A percentile compares a stretch with the other conserved stretches of the same genome.
Evolutionary conservation across 148 eudicot genomes (phyloP).

Genomic region (Cornus florida): DNA sequence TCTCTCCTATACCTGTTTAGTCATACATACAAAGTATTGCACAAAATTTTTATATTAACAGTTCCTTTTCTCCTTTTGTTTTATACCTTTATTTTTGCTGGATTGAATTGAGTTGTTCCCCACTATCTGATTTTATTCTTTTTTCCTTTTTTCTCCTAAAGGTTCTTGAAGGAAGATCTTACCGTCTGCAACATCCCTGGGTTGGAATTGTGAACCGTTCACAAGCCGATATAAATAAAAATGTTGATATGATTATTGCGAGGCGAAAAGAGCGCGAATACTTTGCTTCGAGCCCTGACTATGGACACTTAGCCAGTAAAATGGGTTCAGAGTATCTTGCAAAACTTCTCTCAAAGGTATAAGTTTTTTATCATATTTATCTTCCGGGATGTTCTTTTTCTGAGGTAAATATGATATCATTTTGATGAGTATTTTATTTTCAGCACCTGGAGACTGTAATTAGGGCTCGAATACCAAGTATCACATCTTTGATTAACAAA

Average conservation of each 20-base stretch:
- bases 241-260: constrained; percentile 67
- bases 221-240: constrained; percentile 78
- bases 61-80: background rate
- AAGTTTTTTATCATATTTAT: background rate
- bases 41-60: background rate
- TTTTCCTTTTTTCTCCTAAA: constrained; percentile 15
- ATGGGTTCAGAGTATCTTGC: constrained; percentile 92
- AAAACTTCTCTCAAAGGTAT: constrained; percentile 69
- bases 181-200: constrained; percentile 71
- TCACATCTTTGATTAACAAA: constrained; percentile 76
- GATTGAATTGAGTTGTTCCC: background rate
- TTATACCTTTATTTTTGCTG: constrained; percentile 7
- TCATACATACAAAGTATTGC: background rate
- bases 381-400: background rate
- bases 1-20: constrained; percentile 3
- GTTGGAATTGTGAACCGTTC: constrained; percentile 84
- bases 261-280: constrained; percentile 72
- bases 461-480: constrained; percentile 84
- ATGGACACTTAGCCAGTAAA: constrained; percentile 64
- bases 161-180: constrained; percentile 86
- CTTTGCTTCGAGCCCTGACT: constrained; percentile 75
- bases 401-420: background rate
- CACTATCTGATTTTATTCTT: background rate
- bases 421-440: constrained; percentile 16
- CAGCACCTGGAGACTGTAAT: constrained; percentile 88